These are phyloP conservation scores for Hylodesmum podocarpum DNA, from an alignment of 306 rosid species.

Conservation along the genomic window DNA sequence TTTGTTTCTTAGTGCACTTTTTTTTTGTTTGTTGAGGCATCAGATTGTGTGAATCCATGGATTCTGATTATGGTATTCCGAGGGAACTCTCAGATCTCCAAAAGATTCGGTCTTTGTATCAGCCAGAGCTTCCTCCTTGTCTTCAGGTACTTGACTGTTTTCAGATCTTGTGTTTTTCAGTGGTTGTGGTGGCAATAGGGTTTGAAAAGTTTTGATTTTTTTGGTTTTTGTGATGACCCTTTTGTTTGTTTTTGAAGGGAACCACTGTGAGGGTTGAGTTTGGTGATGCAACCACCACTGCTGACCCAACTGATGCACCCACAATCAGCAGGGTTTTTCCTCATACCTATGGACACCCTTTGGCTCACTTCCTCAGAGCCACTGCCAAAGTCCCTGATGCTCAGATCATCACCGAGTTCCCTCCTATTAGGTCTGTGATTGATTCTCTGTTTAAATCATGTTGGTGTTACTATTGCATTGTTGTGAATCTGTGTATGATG, in stretches of 20 bases:
- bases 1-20: not conserved
- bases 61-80: slow-evolving; percentile 92
- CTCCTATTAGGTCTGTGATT: slow-evolving; percentile 66
- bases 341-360: slow-evolving; percentile 75
- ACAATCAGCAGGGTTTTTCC: slow-evolving; percentile 70
- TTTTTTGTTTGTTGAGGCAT: not conserved
- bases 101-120: slow-evolving; percentile 67
- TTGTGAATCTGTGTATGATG: slow-evolving; percentile 17
- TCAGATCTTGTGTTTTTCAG: slow-evolving; percentile 20
- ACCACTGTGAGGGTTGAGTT: slow-evolving; percentile 93
- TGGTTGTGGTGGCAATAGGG: not conserved
- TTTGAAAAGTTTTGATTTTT: not conserved
- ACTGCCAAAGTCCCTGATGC: slow-evolving; percentile 91
- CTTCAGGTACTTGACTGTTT: slow-evolving; percentile 27
- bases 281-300: slow-evolving; percentile 81
- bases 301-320: slow-evolving; percentile 73
- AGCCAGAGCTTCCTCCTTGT: slow-evolving; percentile 84
- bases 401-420: slow-evolving; percentile 83
- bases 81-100: slow-evolving; percentile 94
- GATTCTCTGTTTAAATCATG: not conserved
- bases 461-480: not conserved
- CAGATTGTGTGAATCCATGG: slow-evolving; percentile 34
- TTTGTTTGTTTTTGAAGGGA: slow-evolving; percentile 52
- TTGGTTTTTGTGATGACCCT: slow-evolving; percentile 19
- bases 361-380: slow-evolving; percentile 98